Conservation (phyloP, 1,139 yeast species). For the Nakaseomyces glabratus region DNA sequence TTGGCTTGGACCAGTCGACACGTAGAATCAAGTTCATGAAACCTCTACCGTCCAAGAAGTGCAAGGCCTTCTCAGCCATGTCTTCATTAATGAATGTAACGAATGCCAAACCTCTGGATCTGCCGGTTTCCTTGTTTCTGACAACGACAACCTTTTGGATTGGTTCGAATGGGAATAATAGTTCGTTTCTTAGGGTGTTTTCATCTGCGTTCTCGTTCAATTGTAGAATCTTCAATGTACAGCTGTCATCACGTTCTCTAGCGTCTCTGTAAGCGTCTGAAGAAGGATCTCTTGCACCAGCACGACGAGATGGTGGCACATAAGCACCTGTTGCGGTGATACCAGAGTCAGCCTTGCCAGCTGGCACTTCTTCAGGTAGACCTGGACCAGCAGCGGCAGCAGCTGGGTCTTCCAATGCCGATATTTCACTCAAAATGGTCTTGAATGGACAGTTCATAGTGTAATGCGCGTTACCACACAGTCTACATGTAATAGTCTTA, state of each 20-base stretch:
- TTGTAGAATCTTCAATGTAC: conserved; percentile 87
- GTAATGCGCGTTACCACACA: conserved; percentile 91
- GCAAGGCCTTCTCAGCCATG: conserved; percentile 71
- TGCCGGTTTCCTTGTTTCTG: conserved; percentile 88
- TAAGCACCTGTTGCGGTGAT: conserved; percentile 35
- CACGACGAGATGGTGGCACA: conserved; percentile 59
- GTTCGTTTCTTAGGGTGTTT: conserved; percentile 63
- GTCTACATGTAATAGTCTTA: conserved; percentile 64
- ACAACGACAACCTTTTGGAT: conserved; percentile 77
- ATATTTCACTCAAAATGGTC: conserved; percentile 64
- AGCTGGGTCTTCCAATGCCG: conserved; percentile 35
- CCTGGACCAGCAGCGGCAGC: conserved; percentile 32
- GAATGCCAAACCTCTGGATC: conserved; percentile 95
- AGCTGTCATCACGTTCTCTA: conserved; percentile 68
- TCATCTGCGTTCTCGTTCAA: conserved; percentile 81
- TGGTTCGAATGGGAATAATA: conserved; percentile 67
- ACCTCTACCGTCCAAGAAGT: conserved; percentile 80
- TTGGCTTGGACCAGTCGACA: conserved; percentile 52
- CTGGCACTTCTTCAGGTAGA: conserved; percentile 30
- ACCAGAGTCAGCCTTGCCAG: conserved; percentile 22
- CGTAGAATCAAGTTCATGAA: conserved; percentile 82
- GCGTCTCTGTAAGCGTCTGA: conserved; percentile 39
- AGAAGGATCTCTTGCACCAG: conserved; percentile 44
- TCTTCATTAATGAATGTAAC: conserved; percentile 67
- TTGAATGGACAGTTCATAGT: conserved; percentile 94